phyloP scores from a whole-genome alignment of 495 filamentous ascomycete species.

The Emericellopsis terricola region DNA sequence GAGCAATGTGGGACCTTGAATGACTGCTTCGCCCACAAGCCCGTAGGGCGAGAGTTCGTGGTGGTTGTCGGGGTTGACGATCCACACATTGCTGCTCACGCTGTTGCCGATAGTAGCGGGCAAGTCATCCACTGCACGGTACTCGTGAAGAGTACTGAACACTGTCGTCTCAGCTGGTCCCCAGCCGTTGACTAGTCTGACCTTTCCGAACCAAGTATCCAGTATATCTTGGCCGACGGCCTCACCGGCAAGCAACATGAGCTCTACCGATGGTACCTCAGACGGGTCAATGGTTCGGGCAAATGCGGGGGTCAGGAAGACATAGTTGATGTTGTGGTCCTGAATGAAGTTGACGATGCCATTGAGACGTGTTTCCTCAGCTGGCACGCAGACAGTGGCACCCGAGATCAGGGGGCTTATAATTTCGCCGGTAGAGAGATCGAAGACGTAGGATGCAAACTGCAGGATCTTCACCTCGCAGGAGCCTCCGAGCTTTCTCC shows the following conservation, averaged over 20 bases:
- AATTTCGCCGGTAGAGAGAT: background rate
- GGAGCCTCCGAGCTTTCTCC: background rate
- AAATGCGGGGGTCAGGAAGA: conserved; percentile 3
- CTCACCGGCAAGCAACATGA: conserved; percentile 7
- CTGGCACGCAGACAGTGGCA: background rate
- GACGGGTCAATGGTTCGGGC: conserved; percentile 5
- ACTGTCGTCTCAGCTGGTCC: conserved; percentile 23
- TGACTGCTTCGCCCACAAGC: conserved; percentile 27
- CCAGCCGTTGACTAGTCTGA: conserved; percentile 29
- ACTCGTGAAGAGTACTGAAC: conserved; percentile 17
- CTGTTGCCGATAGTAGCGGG: conserved; percentile 16
- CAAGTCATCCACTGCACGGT: background rate
- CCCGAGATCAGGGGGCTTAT: background rate
- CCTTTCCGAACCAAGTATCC: background rate
- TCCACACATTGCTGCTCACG: conserved; percentile 24
- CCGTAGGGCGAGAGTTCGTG: conserved; percentile 34
- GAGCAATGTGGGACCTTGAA: conserved; percentile 37
- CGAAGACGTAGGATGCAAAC: background rate
- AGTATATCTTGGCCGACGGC: conserved; percentile 4
- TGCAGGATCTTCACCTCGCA: background rate
- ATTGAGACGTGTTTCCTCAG: background rate
- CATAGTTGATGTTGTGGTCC: background rate
- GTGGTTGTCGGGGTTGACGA: conserved; percentile 33
- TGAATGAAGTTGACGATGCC: conserved; percentile 4
- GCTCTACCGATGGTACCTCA: conserved; percentile 6